phyloP scores from a whole-genome alignment of 2,329 filamentous ascomycete species.

The Drechslerella coelobrocha region DNA sequence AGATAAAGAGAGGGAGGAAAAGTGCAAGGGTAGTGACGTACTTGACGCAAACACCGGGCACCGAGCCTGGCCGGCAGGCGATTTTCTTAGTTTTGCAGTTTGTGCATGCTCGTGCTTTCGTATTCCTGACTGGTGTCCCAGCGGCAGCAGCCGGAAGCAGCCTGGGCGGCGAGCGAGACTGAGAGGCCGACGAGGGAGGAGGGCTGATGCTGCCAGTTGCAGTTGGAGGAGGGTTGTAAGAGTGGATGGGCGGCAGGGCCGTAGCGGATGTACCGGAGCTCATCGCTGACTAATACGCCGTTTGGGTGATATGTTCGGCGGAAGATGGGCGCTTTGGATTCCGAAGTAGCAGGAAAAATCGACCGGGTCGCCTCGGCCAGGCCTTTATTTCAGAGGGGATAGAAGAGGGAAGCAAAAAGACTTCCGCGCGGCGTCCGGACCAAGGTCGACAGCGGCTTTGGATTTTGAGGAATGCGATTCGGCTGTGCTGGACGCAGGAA shows the following conservation, averaged over 20 bases:
- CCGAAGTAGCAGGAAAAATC: not conserved
- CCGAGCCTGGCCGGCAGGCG: slow-evolving; percentile 39
- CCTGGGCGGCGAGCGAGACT: slow-evolving; percentile 45
- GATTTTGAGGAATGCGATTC: not conserved
- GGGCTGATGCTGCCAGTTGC: slow-evolving; percentile 1
- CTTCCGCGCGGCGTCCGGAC: slow-evolving; percentile 3
- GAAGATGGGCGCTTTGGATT: not conserved
- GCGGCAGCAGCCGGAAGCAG: slow-evolving; percentile 28
- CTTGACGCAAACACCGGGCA: slow-evolving; percentile 43
- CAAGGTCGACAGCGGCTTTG: not conserved
- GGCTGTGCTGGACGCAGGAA: not conserved
- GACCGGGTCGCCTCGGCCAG: not conserved
- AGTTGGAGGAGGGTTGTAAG: slow-evolving; percentile 38
- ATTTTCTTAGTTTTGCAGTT: slow-evolving; percentile 51
- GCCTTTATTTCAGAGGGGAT: not conserved
- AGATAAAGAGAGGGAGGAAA: slow-evolving; percentile 4
- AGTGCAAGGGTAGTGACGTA: slow-evolving; percentile 14
- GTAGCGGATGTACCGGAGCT: slow-evolving; percentile 44
- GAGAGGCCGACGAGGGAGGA: slow-evolving; percentile 32
- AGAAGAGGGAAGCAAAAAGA: slow-evolving; percentile 1
- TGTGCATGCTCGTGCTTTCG: slow-evolving; percentile 46
- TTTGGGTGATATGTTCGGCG: not conserved
- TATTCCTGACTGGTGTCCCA: slow-evolving; percentile 30
- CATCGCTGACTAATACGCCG: slow-evolving; percentile 13
- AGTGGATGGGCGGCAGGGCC: slow-evolving; percentile 47